Conservation (phyloP, 2,329 filamentous ascomycete genomes). For the Hypoxylon sp. region DNA sequence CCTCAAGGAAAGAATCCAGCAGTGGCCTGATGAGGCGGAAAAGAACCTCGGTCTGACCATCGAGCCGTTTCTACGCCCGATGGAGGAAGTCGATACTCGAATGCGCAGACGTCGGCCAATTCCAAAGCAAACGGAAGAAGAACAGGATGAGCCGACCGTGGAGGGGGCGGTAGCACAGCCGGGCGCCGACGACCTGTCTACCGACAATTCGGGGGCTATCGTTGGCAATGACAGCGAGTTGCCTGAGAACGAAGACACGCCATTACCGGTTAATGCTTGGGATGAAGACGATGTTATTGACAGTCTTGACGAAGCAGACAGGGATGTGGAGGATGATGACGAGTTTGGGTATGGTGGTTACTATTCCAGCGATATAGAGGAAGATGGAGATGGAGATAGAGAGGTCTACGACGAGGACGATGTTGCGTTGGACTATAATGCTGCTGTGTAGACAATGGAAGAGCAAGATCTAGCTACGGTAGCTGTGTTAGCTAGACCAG, state of each 20-base stretch:
- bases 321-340: constrained; percentile 43
- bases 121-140: constrained; percentile 8
- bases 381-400: constrained; percentile 35
- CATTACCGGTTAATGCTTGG: constrained; percentile 43
- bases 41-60: constrained; percentile 44
- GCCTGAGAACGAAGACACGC: constrained; percentile 41
- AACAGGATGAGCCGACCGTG: neutral
- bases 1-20: constrained; percentile 46
- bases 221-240: constrained; percentile 40
- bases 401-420: constrained; percentile 46
- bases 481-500: neutral
- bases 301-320: constrained; percentile 41
- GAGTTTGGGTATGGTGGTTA: constrained; percentile 50
- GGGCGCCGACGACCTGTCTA: constrained; percentile 36
- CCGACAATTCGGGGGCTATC: constrained; percentile 43
- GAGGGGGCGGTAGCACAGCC: constrained; percentile 6
- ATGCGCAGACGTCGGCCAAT: constrained; percentile 26
- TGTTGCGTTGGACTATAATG: constrained; percentile 44
- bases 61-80: constrained; percentile 47
- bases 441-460: constrained; percentile 35
- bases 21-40: constrained; percentile 46
- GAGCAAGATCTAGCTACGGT: constrained; percentile 6
- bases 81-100: constrained; percentile 46
- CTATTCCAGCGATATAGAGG: constrained; percentile 38
- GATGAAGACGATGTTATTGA: constrained; percentile 47